Conservation (phyloP, 441 rosid genomes). For the Pelargonium exstipulatum region DNA sequence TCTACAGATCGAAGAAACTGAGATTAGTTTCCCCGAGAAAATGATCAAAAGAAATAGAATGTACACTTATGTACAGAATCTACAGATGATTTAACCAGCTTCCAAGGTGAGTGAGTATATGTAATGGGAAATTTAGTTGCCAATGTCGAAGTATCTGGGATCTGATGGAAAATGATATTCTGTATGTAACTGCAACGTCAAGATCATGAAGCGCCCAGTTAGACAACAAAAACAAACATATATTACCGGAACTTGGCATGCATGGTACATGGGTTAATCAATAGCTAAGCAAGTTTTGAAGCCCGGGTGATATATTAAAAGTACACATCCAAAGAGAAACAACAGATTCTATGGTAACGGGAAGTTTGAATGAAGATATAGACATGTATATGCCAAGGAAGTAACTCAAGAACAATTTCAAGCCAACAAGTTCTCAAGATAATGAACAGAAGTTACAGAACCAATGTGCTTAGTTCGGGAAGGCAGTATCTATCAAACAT, state of each 20-base stretch:
- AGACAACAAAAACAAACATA: neutral
- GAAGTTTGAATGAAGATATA: no score
- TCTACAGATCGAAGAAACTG: slow-evolving; percentile 18
- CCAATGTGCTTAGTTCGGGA: no score
- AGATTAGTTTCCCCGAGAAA: slow-evolving; percentile 10
- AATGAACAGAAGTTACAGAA: no score
- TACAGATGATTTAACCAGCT: slow-evolving; percentile 14
- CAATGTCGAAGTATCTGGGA: slow-evolving; percentile 49
- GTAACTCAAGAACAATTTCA: neutral
- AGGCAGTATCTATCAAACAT: no score
- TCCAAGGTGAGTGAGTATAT: neutral
- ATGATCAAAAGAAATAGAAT: slow-evolving; percentile 17
- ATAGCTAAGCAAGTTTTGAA: neutral
- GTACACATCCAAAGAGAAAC: no score
- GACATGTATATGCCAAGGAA: no score
- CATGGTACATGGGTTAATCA: neutral
- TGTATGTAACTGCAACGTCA: slow-evolving; percentile 40
- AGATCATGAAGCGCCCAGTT: neutral
- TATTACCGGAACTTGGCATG: neutral
- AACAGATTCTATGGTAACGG: no score
- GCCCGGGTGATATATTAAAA: neutral
- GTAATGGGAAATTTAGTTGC: slow-evolving; percentile 27
- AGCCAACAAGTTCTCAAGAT: neutral
- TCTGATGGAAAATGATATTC: slow-evolving; percentile 49
- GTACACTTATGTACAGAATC: slow-evolving; percentile 28